Percentiles rank a stretch among this genome's conserved stretches.
phyloP scores from a whole-genome alignment of 2,329 filamentous ascomycete genomes.

The Microcyclosporella mali region DNA sequence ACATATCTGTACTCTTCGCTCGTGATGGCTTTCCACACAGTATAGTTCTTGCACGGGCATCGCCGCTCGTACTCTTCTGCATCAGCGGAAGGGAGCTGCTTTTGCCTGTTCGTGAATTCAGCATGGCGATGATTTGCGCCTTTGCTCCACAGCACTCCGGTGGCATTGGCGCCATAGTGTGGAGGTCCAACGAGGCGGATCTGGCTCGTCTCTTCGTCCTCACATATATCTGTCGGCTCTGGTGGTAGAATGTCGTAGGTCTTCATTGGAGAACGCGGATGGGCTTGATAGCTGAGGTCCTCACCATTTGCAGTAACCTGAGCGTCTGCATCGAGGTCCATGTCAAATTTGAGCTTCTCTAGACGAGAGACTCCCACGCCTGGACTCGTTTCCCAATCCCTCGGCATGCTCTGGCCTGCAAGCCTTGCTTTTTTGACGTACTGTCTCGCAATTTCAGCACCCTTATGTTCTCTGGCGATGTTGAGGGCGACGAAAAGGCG shows the following conservation, averaged over 20 bases:
- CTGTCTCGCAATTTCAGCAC: not conserved
- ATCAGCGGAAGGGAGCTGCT: not conserved
- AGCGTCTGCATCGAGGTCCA: slow-evolving; percentile 4
- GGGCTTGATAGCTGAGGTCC: not conserved
- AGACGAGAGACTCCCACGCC: not conserved
- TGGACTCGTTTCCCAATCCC: not conserved
- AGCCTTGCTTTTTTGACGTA: not conserved
- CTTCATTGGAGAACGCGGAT: not conserved
- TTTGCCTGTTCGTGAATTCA: not conserved
- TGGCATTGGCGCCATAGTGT: not conserved
- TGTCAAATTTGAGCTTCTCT: not conserved
- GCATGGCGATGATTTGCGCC: not conserved
- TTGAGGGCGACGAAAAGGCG: not conserved
- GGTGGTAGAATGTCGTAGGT: not conserved
- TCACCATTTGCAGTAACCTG: slow-evolving; percentile 1
- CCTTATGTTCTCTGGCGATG: not conserved
- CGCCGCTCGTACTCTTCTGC: not conserved
- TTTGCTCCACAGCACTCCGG: not conserved
- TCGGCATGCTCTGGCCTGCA: not conserved
- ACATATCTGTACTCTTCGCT: not conserved
- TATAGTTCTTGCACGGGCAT: slow-evolving; percentile 1
- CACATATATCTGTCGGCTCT: not conserved
- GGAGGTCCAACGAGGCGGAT: slow-evolving; percentile 1
- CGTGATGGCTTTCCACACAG: slow-evolving; percentile 1
- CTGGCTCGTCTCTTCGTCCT: not conserved